Percentiles rank a stretch among this genome's conserved stretches.
phyloP scores from a whole-genome alignment of 1,139 yeast species.

The Debaryomycetaceae sp. region DNA sequence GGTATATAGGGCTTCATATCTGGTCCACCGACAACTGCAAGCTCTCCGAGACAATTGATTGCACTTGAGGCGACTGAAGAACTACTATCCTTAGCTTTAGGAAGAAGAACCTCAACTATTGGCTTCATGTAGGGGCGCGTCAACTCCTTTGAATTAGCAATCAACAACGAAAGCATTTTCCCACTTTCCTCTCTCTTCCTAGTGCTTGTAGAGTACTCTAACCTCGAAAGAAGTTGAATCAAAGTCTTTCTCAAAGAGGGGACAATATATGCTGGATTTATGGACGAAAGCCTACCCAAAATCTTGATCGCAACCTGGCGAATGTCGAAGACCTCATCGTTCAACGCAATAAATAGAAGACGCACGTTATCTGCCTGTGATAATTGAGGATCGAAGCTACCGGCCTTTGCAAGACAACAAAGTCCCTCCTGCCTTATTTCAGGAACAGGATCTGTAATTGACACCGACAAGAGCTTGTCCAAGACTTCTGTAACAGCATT shows the following conservation, averaged over 20 bases:
- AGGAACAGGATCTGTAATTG: constrained; percentile 85
- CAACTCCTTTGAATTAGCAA: constrained; percentile 73
- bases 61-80: constrained; percentile 86
- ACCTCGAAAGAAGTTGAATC: constrained; percentile 77
- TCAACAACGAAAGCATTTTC: constrained; percentile 64
- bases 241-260: constrained; percentile 87
- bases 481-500: constrained; percentile 83
- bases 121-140: constrained; percentile 90
- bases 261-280: constrained; percentile 93
- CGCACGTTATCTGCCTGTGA: constrained; percentile 92
- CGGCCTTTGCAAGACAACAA: constrained; percentile 57
- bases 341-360: constrained; percentile 78
- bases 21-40: constrained; percentile 86
- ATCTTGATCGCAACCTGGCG: constrained; percentile 76
- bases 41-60: constrained; percentile 83
- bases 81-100: constrained; percentile 68
- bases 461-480: constrained; percentile 73
- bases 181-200: constrained; percentile 89
- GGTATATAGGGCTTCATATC: constrained; percentile 71
- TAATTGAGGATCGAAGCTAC: constrained; percentile 82
- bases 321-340: constrained; percentile 85
- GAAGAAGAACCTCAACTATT: constrained; percentile 75
- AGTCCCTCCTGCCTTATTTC: constrained; percentile 82
- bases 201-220: constrained; percentile 75
- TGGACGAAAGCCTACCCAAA: constrained; percentile 77